phyloP scores from a whole-genome alignment of 2,329 filamentous ascomycete species.

The Seiridium cupressi region DNA sequence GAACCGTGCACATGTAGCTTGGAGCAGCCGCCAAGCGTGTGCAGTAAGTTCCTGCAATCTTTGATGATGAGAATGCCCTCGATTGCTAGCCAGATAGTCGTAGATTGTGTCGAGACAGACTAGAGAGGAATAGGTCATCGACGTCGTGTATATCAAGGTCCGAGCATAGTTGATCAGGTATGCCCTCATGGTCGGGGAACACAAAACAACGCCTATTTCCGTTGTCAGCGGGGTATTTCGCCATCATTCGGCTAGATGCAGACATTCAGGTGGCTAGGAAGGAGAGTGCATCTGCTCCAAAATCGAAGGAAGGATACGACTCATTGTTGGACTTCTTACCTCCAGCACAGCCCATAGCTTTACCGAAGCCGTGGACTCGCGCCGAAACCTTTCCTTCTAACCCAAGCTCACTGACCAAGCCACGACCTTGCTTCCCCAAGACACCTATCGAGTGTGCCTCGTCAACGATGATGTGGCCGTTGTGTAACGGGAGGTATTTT shows the following conservation, averaged over 20 bases:
- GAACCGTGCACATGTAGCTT: slow-evolving; percentile 22
- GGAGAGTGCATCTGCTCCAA: neutral
- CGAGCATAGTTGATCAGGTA: slow-evolving; percentile 76
- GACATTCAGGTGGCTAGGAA: neutral
- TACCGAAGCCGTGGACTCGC: slow-evolving; percentile 65
- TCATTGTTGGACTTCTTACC: slow-evolving; percentile 43
- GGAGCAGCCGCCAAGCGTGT: slow-evolving; percentile 26
- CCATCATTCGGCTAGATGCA: neutral
- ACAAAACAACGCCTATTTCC: slow-evolving; percentile 57
- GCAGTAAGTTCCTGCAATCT: slow-evolving; percentile 40
- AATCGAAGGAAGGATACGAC: neutral
- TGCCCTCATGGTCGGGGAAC: slow-evolving; percentile 53
- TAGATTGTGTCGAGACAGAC: slow-evolving; percentile 27
- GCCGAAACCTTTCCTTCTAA: slow-evolving; percentile 56
- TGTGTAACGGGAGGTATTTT: slow-evolving; percentile 50
- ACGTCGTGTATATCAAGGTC: slow-evolving; percentile 73
- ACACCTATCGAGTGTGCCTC: slow-evolving; percentile 68
- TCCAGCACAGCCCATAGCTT: slow-evolving; percentile 66
- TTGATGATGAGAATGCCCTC: slow-evolving; percentile 27
- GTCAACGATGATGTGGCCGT: slow-evolving; percentile 64
- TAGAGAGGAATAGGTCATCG: slow-evolving; percentile 57
- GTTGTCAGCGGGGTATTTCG: neutral
- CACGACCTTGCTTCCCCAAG: slow-evolving; percentile 53
- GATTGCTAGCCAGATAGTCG: slow-evolving; percentile 16
- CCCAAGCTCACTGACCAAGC: slow-evolving; percentile 55